Evolutionary conservation across 441 rosid genomes (phyloP).

Genomic region (Codiaeum variegatum): DNA sequence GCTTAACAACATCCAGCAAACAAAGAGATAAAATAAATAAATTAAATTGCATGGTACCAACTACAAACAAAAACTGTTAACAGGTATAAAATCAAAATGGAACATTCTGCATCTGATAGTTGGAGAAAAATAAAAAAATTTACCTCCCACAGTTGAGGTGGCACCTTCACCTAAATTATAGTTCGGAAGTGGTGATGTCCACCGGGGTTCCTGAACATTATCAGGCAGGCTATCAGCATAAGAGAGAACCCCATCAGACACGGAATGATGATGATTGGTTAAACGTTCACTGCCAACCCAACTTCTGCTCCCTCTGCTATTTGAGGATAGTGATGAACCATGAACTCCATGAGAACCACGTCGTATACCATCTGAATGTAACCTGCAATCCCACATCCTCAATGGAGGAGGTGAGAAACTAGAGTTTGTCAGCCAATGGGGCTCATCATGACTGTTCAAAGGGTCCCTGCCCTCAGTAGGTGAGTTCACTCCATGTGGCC

Average conservation of each 20-base stretch:
- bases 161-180: conserved; percentile 39
- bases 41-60: not conserved
- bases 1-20: not conserved
- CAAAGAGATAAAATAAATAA: not conserved
- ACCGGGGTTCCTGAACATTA: conserved; percentile 47
- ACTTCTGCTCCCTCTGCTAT: conserved; percentile 47
- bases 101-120: conserved; percentile 1
- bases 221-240: conserved; percentile 55
- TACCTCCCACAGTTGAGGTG: conserved; percentile 47
- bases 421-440: conserved; percentile 73
- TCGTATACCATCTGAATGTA: conserved; percentile 44
- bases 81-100: not conserved
- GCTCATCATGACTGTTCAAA: conserved; percentile 43
- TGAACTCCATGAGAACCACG: conserved; percentile 34
- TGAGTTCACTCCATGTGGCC: conserved; percentile 78
- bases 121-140: conserved; percentile 12
- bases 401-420: conserved; percentile 74
- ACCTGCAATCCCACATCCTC: conserved; percentile 61
- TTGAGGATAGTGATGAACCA: conserved; percentile 43
- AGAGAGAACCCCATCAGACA: conserved; percentile 63
- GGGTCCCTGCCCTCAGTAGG: conserved; percentile 37
- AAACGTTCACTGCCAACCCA: conserved; percentile 43
- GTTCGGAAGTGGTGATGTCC: conserved; percentile 59
- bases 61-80: not conserved
- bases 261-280: conserved; percentile 58